A percentile compares a stretch with the other conserved stretches of the same genome.
phyloP scores from a whole-genome alignment of 345 rosid genomes.

The Leavenworthia alabamica region DNA sequence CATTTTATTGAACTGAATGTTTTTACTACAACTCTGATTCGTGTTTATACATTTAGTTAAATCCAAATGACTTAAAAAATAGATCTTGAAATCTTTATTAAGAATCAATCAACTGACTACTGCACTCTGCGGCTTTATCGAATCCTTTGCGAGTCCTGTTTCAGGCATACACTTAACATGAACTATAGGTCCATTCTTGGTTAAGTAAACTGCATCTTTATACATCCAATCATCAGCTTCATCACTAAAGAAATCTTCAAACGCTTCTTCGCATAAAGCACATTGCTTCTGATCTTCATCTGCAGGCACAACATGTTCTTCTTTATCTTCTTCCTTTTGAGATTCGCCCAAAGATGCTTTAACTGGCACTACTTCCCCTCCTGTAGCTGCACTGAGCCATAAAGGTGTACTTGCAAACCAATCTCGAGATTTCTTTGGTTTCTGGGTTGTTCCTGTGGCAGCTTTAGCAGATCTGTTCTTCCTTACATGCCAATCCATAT shows the following conservation, averaged over 20 bases:
- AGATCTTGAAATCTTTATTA: not conserved
- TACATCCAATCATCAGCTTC: conserved; percentile 48
- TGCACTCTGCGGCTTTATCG: not conserved
- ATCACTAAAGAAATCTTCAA: conserved; percentile 43
- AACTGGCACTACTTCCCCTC: not conserved
- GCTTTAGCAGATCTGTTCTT: conserved; percentile 22
- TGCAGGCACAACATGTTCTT: conserved; percentile 10
- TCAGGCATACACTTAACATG: conserved; percentile 64
- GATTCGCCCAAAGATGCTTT: not conserved
- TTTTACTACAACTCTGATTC: conserved; percentile 2
- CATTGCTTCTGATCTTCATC: conserved; percentile 33
- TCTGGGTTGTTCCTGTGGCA: not conserved
- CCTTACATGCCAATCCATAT: conserved; percentile 45
- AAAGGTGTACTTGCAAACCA: conserved; percentile 18
- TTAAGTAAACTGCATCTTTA: conserved; percentile 34
- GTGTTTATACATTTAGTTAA: not conserved
- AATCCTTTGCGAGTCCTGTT: not conserved
- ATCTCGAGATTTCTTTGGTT: not conserved
- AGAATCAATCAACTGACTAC: conserved; percentile 8
- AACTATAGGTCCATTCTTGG: conserved; percentile 46
- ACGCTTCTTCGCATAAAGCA: conserved; percentile 32
- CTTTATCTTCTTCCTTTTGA: not conserved
- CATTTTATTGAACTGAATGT: not conserved
- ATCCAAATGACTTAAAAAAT: not conserved
- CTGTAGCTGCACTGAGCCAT: conserved; percentile 22